Evolutionary conservation across 192 early-diverging fungal species (phyloP), one percentile per base, ranked within the genome.

Genomic region (Radiomyces spectabilis): DNA sequence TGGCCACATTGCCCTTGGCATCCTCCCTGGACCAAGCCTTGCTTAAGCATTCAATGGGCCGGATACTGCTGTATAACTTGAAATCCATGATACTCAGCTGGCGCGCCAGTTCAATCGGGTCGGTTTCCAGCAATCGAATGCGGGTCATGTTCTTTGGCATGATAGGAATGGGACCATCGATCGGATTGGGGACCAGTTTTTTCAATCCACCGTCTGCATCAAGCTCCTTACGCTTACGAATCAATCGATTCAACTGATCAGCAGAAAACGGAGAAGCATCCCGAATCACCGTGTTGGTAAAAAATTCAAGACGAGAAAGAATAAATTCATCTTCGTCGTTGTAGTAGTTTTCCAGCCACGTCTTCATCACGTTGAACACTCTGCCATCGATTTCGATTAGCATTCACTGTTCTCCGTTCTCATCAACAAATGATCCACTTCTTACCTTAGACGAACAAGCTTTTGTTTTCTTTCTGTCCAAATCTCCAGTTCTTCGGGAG

Each of bases 341-440:
- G 59, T 87, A 91, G 61, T 98, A 91, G 55, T 79, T 85, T 65
- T 99, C 96, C 16, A 98, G 71, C 96, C 96, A 99, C 12, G 76
- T 84, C 66, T 97, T 99, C 67, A 98, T 78, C 19, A 95, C 77
- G 59, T 93, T 95, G 74, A 85, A 95, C 2, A 97, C 94, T 29
- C 93, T 65, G 34, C 9, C 5, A 41, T 25, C 6, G 4, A 48
- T 29, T 10, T 8, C 9, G 8, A n/a, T 10, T 10, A 10, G 37
- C 37, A 38, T 38, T 38, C 8, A n/a, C 37, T 10, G 12, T 10
- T 25, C 5, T 29, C 4, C 8, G 25, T 30, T 12, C 38, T 6
- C 33, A 18, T 24, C 33, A 53, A 24, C 6, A 53, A 53, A 35
- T 10, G 6, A 27, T 9, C 10, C 10, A 34, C 4, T 13, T 30